Conservation (phyloP, 2,329 filamentous ascomycete species). For the Chalaropsis thielavioides region DNA sequence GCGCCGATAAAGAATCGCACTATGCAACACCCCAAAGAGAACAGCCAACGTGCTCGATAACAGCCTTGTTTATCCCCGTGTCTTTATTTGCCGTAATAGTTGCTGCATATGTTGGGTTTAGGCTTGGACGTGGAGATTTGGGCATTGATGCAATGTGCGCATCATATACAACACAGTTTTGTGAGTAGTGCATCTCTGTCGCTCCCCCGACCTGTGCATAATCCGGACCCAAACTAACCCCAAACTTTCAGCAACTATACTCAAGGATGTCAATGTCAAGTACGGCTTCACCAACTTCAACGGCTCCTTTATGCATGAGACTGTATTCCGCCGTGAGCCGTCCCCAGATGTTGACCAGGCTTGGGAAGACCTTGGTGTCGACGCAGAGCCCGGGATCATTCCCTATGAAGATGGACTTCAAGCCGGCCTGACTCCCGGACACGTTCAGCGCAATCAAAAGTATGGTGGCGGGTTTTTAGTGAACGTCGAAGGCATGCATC, state of each 20-base stretch:
- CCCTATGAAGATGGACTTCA: conserved; percentile 33
- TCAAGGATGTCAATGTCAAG: conserved; percentile 24
- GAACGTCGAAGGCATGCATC: conserved; percentile 43
- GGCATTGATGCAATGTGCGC: conserved; percentile 22
- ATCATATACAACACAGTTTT: conserved; percentile 27
- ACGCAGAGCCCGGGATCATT: conserved; percentile 35
- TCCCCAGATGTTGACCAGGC: conserved; percentile 42
- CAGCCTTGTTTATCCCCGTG: conserved; percentile 11
- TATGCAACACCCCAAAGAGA: not conserved
- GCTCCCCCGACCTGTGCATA: not conserved
- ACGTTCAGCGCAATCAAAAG: conserved; percentile 39
- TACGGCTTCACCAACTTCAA: conserved; percentile 34
- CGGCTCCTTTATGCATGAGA: conserved; percentile 40
- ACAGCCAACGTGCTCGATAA: conserved; percentile 11
- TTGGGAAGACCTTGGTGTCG: conserved; percentile 32
- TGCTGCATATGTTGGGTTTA: conserved; percentile 19
- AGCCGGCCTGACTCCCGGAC: conserved; percentile 37
- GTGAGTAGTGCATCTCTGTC: conserved; percentile 25
- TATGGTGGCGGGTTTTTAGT: conserved; percentile 45
- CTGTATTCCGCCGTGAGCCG: conserved; percentile 36
- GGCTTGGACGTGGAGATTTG: conserved; percentile 16
- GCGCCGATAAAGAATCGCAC: not conserved
- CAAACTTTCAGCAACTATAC: conserved; percentile 23
- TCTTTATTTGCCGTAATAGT: conserved; percentile 18
- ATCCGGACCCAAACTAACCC: not conserved